Evolutionary conservation across 148 eudicot species (phyloP), one percentile per base, ranked within the genome.

Genomic region (Chenopodium suecicum): DNA sequence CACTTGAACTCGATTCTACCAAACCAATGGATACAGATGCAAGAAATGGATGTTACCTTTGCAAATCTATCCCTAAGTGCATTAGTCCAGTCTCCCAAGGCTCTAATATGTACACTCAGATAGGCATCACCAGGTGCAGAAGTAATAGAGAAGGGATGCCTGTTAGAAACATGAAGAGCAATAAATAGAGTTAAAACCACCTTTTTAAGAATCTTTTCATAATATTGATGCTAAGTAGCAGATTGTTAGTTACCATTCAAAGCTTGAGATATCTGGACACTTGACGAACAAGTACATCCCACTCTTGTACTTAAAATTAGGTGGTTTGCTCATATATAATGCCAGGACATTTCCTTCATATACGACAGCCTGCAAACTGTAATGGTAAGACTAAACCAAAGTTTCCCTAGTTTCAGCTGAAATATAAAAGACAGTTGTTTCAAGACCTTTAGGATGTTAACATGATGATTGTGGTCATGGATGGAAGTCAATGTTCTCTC

Each of bases 71-170:
- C 88, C 41, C 78, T 83, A 62, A 96, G 91, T 71, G 91, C 98
- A 22, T 84, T 86, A n/a, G 99, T 96, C 98, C 99, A 96, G 82
- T 96, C 98, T 86, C 99, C 99, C 80, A 92, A 81, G 46, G 98
- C 76, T 73, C 93, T 90, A 70, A 94, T 94, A 80, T 96, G 99
- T 70, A 96, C 90, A 73, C 97, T 96, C 79, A 96, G 78, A 86
- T 94, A 96, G 82, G 90, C 88, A 81, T 96, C 99, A 79, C 84
- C 94, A 1, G 99, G 99, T 17, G 98, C 99, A 78, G 99, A 96
- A 82, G 98, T 96, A 77, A 94, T 96, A 31, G 99, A 91, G 83
- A 94, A 94, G 41, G 98, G 98, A 88, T 94, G 98, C 98, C 98
- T 94, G 85, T 66, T 67, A 81, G 41, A 83, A 54, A 77, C 11